Conservation (phyloP, 495 filamentous ascomycete genomes). For the Penicillium atrosanguineum region DNA sequence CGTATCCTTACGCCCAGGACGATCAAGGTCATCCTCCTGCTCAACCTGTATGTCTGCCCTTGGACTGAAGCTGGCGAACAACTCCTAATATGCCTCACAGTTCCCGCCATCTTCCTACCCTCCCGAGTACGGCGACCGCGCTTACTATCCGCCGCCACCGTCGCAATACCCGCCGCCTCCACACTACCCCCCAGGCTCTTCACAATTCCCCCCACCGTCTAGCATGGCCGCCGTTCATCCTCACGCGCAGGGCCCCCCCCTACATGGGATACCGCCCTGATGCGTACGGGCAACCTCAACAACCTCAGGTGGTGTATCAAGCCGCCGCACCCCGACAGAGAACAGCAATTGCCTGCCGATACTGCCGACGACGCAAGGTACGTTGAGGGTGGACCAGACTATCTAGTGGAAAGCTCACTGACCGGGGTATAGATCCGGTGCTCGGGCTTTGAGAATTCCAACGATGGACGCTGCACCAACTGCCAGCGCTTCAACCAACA, state of each 20-base stretch:
- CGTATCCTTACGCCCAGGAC: slow-evolving; percentile 41
- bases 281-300: slow-evolving; percentile 43
- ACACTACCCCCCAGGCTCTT: slow-evolving; percentile 35
- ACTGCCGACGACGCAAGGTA: slow-evolving; percentile 81
- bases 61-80: neutral
- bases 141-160: slow-evolving; percentile 39
- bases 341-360: slow-evolving; percentile 82
- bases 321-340: slow-evolving; percentile 72
- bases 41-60: slow-evolving; percentile 41
- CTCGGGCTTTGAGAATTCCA: slow-evolving; percentile 75
- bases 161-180: slow-evolving; percentile 37
- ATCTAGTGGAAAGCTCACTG: neutral
- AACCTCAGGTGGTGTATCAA: slow-evolving; percentile 54
- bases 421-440: slow-evolving; percentile 66
- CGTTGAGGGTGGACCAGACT: slow-evolving; percentile 12
- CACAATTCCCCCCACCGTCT: slow-evolving; percentile 37
- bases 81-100: slow-evolving; percentile 8
- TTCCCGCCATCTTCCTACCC: slow-evolving; percentile 37
- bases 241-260: slow-evolving; percentile 33
- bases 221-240: slow-evolving; percentile 44
- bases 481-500: slow-evolving; percentile 80
- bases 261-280: slow-evolving; percentile 42
- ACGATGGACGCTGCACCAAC: slow-evolving; percentile 76
- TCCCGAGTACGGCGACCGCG: slow-evolving; percentile 37
- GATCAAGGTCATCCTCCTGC: slow-evolving; percentile 27